Evolutionary conservation across 23 red algal genomes (phyloP).

Genomic region (Cyanidiococcus yangmingshanensis): DNA sequence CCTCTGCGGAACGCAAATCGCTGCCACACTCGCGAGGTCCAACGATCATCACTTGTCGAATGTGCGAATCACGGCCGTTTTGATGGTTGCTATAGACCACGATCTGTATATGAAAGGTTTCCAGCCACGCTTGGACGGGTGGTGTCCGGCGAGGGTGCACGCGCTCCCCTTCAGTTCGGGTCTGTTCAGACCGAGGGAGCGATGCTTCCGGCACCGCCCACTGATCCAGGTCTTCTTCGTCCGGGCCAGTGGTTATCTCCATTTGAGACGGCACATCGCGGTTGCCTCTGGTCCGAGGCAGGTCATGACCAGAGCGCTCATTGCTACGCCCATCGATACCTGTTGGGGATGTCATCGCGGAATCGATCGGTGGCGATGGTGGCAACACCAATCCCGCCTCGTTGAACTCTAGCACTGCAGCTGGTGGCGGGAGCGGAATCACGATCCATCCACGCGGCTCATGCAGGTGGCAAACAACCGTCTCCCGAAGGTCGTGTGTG

Average conservation of each 20-base stretch:
- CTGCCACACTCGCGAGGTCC: conserved; percentile 15
- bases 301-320: too few species aligned
- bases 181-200: not conserved
- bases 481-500: conserved; percentile 19
- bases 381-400: not conserved
- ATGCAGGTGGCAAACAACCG: not conserved
- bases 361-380: not conserved
- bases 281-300: not conserved
- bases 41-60: conserved; percentile 25
- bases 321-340: not conserved
- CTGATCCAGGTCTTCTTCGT: not conserved
- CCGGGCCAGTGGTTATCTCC: too few species aligned
- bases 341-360: not conserved
- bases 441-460: conserved; percentile 29
- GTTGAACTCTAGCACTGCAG: not conserved
- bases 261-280: not conserved
- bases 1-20: not conserved
- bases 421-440: conserved; percentile 18
- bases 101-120: not conserved
- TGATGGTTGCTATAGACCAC: conserved; percentile 23
- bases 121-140: not conserved
- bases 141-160: not conserved
- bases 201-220: not conserved
- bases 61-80: conserved; percentile 28
- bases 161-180: not conserved